Base-by-base conservation (phyloP, 345 rosid genomes). In the Citrus reticulata region DNA sequence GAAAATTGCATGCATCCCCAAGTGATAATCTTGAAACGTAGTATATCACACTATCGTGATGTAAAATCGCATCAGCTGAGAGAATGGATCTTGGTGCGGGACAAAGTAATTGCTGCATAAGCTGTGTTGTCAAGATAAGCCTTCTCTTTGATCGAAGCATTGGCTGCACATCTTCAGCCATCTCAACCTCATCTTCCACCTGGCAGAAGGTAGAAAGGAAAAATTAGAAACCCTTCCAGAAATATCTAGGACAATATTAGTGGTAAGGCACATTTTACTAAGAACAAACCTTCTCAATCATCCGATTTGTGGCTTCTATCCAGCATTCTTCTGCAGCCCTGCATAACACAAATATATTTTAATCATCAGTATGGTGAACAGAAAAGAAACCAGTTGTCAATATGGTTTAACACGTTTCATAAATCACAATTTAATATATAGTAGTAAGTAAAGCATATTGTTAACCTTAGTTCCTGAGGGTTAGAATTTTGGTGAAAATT, bases 261-360 rank as follows among this genome's bases (percentile, higher is more conserved):
- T 22, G 10, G 60, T 60, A 57, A 34, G 54, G 34, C 19, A 39
- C n/a, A 19, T 74, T 79, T 39, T 68, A 32, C 29, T 61, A 34
- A 76, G 70, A 74, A 61, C 77, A 67, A 24, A 94, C 98, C 95
- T 92, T 92, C 82, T 91, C 97, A 83, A 77, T 40, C 80, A 91
- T 73, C 22, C 92, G 80, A 74, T 92, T 91, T 76, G 85, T 79
- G 77, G 90, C 87, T 51, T 49, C 70, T 14, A 93, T 92, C 98
- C 98, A 92, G 49, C 83, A 87, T 64, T 82, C 76, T 81, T 88
- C 93, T 72, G 91, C 84, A 64, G 29, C 57, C 40, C 98, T 92
- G 93, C 81, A 83, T 72, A 83, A 69, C 51, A 51, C 65, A 76
- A 71, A 76, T 69, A 70, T 40, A 72, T 62, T 69, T 63, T 59